Base-by-base conservation (phyloP, 2,329 filamentous ascomycete species). In the Malbranchea zuffiana region DNA sequence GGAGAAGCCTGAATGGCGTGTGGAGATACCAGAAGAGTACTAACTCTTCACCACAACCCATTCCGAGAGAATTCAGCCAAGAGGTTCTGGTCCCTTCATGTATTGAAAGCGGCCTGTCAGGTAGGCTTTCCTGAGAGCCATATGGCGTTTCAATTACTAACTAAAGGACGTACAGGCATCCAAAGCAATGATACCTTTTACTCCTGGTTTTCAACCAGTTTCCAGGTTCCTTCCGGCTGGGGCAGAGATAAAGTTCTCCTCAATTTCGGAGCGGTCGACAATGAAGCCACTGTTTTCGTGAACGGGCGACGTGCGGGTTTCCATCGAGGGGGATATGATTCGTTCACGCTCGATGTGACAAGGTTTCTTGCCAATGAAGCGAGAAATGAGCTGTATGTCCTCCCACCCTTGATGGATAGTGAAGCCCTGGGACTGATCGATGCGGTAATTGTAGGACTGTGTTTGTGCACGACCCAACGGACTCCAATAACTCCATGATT, bases 401-500 rank as follows among this genome's bases (percentile, higher is more conserved):
- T 10, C 23, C 10, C 23, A 25, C 10, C 12, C 23, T 25, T 8
- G 10, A 10, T 12, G 10, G 12, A 25, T 25, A 10, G 23, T 10
- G 23, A 8, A 8, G 23, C 12, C 8, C 12, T 25, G 23, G 12
- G 10, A 25, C 12, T 25, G 23, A 25, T 25, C 8, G 3, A 25
- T 3, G n/a, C n/a, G n/a, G n/a, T n/a, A n/a, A n/a, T 16, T 17
- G 26, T 32, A 77, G 74, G 4, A 61, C 75, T 15, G 74, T 82
- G 2, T 77, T 75, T 47, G 77, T 80, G 0, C 71, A 72, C 36
- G 79, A 83, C 42, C 79, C 79, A 0, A 82, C 79, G 0, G 78
- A 82, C 47, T 50, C 54, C 19, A 62, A 63, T 2, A 55, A 57
- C 4, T 62, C 66, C 40, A 66, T 76, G 8, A 76, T 79, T 27